Evolutionary conservation across 495 filamentous ascomycete species (phyloP), one percentile per base, ranked within the genome.

Genomic region (Lophiostoma macrostomum): DNA sequence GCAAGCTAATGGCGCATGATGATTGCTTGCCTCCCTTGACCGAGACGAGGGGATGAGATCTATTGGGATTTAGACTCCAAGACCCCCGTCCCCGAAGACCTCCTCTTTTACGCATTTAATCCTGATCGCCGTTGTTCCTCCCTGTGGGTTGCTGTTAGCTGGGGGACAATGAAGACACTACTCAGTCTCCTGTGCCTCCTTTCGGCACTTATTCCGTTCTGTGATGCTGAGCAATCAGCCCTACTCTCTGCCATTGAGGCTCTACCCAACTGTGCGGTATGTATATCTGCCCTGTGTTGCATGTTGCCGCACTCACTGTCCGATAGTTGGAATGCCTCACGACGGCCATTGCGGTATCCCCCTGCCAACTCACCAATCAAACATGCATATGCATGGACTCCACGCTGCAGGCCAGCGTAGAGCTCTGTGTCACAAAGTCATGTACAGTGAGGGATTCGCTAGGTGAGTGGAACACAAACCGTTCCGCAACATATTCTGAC

Each of bases 361-460:
- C 50, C 0, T 60, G 56, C 22, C 14, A 25, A 5, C 37, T 49
- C 8, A 55, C 56, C 13, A 39, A 60, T 38, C 19, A 35, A 27
- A 60, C 22, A 38, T 60, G 56, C 27, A 55, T 60, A 29, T 60
- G 56, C 31, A 35, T 29, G 6, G 38, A 60, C 24, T 1, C 16
- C 3, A 3, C 12, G 22, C 39, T 60, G 22, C 44, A 43, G 39
- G 24, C 24, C 45, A 50, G 25, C 13, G 45, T 60, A 0, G 45
- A 50, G 23, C 19, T 20, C 7, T 60, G 56, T 36, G 56, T 60
- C n/a, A 12, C 45, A 11, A 20, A 25, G 29, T 31, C 50, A 16
- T 60, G 56, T 37, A 49, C 50, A 7, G 31, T 50, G 20, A 60
- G 45, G 31, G 13, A 50, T 16, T 27, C 14, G 6, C 31, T 60